Conservation (phyloP, 805 yeast species). For the Cyberlindnera suaveolens region DNA sequence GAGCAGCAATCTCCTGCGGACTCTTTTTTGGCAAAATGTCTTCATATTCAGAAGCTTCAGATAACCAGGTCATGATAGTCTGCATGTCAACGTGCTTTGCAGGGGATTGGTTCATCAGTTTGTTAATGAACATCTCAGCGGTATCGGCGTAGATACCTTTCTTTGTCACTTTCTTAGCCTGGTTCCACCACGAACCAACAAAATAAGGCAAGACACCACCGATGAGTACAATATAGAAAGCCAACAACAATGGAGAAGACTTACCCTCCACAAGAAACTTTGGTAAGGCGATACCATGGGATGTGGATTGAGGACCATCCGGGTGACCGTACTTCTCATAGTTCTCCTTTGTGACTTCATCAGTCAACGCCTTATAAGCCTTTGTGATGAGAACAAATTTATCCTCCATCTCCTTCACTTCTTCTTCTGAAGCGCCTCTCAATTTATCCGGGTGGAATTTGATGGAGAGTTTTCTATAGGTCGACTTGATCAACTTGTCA, state of each 20-base stretch:
- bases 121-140: conserved; percentile 71
- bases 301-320: conserved; percentile 88
- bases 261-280: conserved; percentile 82
- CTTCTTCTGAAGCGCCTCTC: conserved; percentile 50
- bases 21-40: conserved; percentile 32
- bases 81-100: conserved; percentile 52
- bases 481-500: conserved; percentile 73
- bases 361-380: conserved; percentile 94
- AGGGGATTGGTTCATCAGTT: conserved; percentile 68
- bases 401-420: conserved; percentile 56
- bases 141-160: conserved; percentile 78
- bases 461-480: conserved; percentile 80
- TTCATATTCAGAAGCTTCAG: conserved; percentile 61
- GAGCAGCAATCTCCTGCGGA: conserved; percentile 40
- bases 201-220: conserved; percentile 74
- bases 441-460: conserved; percentile 93
- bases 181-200: conserved; percentile 89
- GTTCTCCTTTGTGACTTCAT: conserved; percentile 77
- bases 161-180: conserved; percentile 72
- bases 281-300: conserved; percentile 95
- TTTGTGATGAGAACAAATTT: conserved; percentile 75
- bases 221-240: conserved; percentile 61
- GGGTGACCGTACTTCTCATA: conserved; percentile 91
- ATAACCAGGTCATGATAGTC: conserved; percentile 51
- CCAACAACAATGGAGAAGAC: conserved; percentile 58